A percentile compares a stretch with the other conserved stretches of the same genome.
Evolutionary conservation across 352 stramenopile genomes (phyloP).

Genomic region (Peronospora destructor): DNA sequence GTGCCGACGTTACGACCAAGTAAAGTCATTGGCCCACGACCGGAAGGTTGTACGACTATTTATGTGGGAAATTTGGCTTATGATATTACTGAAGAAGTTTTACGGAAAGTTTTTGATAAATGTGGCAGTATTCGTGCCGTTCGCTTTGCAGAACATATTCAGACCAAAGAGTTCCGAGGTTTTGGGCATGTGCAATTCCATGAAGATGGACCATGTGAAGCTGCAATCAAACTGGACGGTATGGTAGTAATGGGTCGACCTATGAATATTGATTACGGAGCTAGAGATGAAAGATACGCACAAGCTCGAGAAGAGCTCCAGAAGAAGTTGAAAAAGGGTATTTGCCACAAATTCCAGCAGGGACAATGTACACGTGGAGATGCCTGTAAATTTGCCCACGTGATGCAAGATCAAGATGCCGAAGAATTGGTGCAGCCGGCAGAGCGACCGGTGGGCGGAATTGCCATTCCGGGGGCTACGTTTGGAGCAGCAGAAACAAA

Average conservation of each 20-base stretch:
- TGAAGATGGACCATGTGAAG: slow-evolving; percentile 79
- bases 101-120: slow-evolving; percentile 75
- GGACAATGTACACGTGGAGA: slow-evolving; percentile 54
- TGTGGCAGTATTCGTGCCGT: slow-evolving; percentile 75
- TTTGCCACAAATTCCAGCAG: slow-evolving; percentile 69
- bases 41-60: slow-evolving; percentile 85
- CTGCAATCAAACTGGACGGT: slow-evolving; percentile 70
- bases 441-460: slow-evolving; percentile 24
- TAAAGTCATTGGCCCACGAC: slow-evolving; percentile 59
- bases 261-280: slow-evolving; percentile 79
- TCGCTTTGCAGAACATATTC: slow-evolving; percentile 79
- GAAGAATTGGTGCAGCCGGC: slow-evolving; percentile 39
- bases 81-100: slow-evolving; percentile 84
- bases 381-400: slow-evolving; percentile 66
- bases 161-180: slow-evolving; percentile 80
- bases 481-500: slow-evolving; percentile 13
- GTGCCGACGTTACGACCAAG: slow-evolving; percentile 14
- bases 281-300: slow-evolving; percentile 55
- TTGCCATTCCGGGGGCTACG: slow-evolving; percentile 21
- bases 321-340: slow-evolving; percentile 69
- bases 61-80: slow-evolving; percentile 97
- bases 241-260: slow-evolving; percentile 79
- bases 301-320: slow-evolving; percentile 66
- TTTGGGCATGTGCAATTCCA: slow-evolving; percentile 92
- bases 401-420: slow-evolving; percentile 50